These are phyloP conservation scores for Linnemannia hyalina DNA, from an alignment of 192 early-diverging fungal species.

Conservation along the genomic window DNA sequence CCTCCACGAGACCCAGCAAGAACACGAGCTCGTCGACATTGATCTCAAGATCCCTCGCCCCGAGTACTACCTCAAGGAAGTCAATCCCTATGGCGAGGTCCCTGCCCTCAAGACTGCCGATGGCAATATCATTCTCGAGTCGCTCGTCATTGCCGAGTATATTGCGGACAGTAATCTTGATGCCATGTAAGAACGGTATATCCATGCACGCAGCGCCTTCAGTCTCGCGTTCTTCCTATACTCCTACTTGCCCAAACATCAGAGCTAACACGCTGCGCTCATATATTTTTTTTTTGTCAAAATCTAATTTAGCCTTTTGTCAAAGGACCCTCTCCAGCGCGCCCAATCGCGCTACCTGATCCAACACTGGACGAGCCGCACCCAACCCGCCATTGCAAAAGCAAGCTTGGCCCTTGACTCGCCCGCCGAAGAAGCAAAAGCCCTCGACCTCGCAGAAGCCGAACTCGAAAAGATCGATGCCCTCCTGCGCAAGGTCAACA, in stretches of 20 bases:
- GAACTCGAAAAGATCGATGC: slow-evolving; percentile 12
- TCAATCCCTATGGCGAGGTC: slow-evolving; percentile 74
- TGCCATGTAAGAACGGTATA: slow-evolving; percentile 34
- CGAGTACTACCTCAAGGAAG: slow-evolving; percentile 43
- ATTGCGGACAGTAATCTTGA: slow-evolving; percentile 69
- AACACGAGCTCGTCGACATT: slow-evolving; percentile 66
- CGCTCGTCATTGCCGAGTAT: slow-evolving; percentile 72
- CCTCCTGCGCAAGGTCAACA: neutral
- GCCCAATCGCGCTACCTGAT: slow-evolving; percentile 52
- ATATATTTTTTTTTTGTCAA: too few species aligned
- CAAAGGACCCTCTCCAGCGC: slow-evolving; percentile 52
- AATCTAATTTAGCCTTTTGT: slow-evolving; percentile 34
- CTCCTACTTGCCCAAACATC: neutral
- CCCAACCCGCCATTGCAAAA: slow-evolving; percentile 11
- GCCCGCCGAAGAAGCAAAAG: slow-evolving; percentile 4
- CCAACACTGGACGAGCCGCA: slow-evolving; percentile 36
- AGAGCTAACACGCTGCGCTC: too few species aligned
- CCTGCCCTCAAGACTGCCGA: slow-evolving; percentile 67
- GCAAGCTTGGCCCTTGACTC: slow-evolving; percentile 4
- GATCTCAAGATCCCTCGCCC: slow-evolving; percentile 57
- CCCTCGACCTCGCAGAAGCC: neutral
- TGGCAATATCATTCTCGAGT: slow-evolving; percentile 65
- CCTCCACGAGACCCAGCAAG: slow-evolving; percentile 61
- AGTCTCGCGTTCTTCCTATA: neutral
- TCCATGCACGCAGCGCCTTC: slow-evolving; percentile 3